Base-by-base conservation (phyloP, 208 protist genomes). In the Crithidia sp. region DNA sequence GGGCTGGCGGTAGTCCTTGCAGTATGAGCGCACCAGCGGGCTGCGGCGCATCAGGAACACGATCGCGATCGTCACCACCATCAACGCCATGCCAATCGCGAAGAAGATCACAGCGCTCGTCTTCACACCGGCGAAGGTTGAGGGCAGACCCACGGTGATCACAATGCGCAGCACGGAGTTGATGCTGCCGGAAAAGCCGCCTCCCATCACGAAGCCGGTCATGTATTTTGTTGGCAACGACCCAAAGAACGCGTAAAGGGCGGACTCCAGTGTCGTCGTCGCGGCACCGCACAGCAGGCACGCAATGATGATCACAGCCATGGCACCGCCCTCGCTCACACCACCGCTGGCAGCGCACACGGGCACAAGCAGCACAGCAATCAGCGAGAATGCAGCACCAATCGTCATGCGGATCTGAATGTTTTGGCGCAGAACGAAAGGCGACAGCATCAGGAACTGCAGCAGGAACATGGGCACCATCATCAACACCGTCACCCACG, bases 131-230 rank as follows among this genome's bases (percentile, higher is more conserved):
- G 61, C 41, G 37, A 86, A 86, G 14, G 81, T 74, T 16, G 76
- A 60, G 12, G 77, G 77, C 45, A 86, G 57, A 17, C 67, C 66
- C 41, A 69, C 64, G 40, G 59, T 58, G 53, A 86, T 86, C 67
- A 86, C 77, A 59, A 83, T 86, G 62, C 81, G 81, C 59, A 86
- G 66, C 7, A 80, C 60, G 12, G 81, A 86, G 73, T 77, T 83
- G 57, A 83, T 67, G 57, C 71, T 70, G 67, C 81, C 81, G 39
- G 81, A 86, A 49, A 86, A 73, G 14, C 81, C 81, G 28, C 77
- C 72, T 28, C 81, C 81, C 63, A 86, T 68, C 43, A 86, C 77
- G 28, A 81, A 79, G 61, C 60, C 76, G 2, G 67, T 75, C 60
- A 86, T 79, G 77, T 76, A 86, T 50, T 55, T 57, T 7, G 77